A percentile compares a stretch with the other conserved stretches of the same genome.
Conservation (phyloP, 305 asterid species). For the Coffea humblotiana region DNA sequence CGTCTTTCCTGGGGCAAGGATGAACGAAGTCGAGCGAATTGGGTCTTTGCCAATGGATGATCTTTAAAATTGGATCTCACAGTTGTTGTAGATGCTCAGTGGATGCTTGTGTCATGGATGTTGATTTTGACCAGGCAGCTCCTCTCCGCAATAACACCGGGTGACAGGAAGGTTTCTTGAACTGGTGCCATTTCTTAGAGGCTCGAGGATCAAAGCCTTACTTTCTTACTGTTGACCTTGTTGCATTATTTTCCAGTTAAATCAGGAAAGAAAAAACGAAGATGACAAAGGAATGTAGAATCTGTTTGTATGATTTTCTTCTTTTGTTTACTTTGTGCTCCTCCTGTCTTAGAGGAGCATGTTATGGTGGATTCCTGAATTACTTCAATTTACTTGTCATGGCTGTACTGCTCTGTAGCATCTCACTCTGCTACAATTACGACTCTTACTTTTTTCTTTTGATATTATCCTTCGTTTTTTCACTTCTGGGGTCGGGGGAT, state of each 20-base stretch:
- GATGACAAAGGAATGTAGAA: conserved; percentile 1
- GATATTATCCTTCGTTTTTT: neutral
- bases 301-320: neutral
- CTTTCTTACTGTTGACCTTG: neutral
- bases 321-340: neutral
- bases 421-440: neutral
- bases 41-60: neutral
- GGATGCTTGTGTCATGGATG: conserved; percentile 6
- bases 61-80: conserved; percentile 5
- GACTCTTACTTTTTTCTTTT: neutral
- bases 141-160: conserved; percentile 8
- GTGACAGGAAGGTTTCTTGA: neutral
- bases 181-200: neutral
- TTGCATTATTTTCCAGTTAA: neutral
- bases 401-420: neutral
- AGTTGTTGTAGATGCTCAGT: conserved; percentile 15
- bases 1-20: neutral
- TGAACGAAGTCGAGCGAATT: neutral
- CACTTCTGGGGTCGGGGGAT: no score
- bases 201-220: neutral
- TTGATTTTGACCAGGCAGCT: conserved; percentile 14
- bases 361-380: neutral
- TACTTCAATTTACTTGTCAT: neutral
- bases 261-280: neutral
- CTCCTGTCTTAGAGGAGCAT: neutral